phyloP scores from a whole-genome alignment of 441 rosid species.

The Croton laevigatus region DNA sequence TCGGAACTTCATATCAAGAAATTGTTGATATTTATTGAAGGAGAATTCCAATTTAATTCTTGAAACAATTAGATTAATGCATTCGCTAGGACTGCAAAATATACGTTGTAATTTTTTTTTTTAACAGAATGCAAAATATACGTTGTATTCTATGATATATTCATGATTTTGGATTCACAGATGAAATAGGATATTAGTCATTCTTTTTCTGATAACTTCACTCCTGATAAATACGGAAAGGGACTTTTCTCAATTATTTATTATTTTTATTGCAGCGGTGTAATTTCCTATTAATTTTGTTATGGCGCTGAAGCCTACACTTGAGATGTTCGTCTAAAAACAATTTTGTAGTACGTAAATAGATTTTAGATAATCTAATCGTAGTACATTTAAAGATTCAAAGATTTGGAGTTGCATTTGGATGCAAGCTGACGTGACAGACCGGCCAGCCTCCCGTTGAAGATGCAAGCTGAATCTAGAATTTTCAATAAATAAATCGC shows the following conservation, averaged over 20 bases:
- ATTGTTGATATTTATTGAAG: not conserved
- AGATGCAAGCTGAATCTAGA: too few relatives aligned
- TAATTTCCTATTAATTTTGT: too few relatives aligned
- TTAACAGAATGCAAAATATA: too few relatives aligned
- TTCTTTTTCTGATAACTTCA: not conserved
- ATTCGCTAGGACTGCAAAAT: not conserved
- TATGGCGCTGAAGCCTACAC: too few relatives aligned
- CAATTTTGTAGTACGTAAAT: too few relatives aligned
- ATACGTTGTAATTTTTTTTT: too few relatives aligned
- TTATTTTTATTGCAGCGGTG: too few relatives aligned
- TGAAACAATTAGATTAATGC: not conserved
- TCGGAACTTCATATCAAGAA: not conserved
- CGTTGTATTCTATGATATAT: not conserved
- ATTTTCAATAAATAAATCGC: not conserved
- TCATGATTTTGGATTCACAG: not conserved
- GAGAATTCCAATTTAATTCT: too few relatives aligned
- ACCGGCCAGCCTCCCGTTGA: not conserved
- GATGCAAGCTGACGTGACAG: not conserved
- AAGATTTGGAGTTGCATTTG: not conserved
- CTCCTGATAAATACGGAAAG: not conserved
- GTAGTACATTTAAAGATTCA: not conserved
- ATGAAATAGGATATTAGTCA: not conserved
- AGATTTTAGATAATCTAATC: not conserved
- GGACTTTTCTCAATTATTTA: too few relatives aligned
- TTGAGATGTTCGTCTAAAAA: too few relatives aligned